Base-by-base conservation (phyloP, 1,284 basidiomycete genomes). In the Paramarasmius palmivorus region DNA sequence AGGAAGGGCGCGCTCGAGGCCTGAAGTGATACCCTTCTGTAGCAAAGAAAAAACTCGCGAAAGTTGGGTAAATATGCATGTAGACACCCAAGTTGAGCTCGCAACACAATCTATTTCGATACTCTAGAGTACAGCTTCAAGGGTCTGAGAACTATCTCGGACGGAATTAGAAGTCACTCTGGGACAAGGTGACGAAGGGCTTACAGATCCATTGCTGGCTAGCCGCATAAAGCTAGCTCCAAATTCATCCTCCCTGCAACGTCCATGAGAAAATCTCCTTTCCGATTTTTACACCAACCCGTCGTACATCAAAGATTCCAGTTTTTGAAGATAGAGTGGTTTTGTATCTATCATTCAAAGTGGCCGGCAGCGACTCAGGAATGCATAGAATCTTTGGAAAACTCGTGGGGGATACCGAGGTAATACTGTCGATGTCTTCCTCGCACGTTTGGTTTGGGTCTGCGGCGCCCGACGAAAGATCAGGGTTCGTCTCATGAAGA, bases 201-300 rank as follows among this genome's bases (percentile, higher is more conserved):
- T 12, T 32, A 32, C 7, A 32, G 12, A 6, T 6, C 29, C 6
- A 6, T 32, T 32, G 7, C 12, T 32, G 7, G 12, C 29, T 32
- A 6, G 29, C 29, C 29, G 6, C 29, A 32, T 32, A 32, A 32
- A 32, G 29, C 29, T 12, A 32, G 29, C 29, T 32, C 29, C 29
- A 32, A 5, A n/a, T 59, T 61, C 57, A 65, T 51, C 59, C 57
- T 59, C 70, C 68, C 48, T 55, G 57, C 51, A 79, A 57, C 35
- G 62, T 61, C 80, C 81, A 88, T 51, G 67, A 68, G 63, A 64
- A 72, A 12, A 82, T 68, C 4, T 86, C 80, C 65, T 84, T 86
- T 26, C 87, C 88, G 41, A 90, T 88, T 62, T 78, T 84, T 34
- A 84, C 73, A 45, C 73, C 72, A n/a, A 90, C 65, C 52, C 73